Evolutionary conservation across 1,139 yeast species (phyloP), one percentile per base, ranked within the genome.

Genomic region (Suhomyces atakaporum): DNA sequence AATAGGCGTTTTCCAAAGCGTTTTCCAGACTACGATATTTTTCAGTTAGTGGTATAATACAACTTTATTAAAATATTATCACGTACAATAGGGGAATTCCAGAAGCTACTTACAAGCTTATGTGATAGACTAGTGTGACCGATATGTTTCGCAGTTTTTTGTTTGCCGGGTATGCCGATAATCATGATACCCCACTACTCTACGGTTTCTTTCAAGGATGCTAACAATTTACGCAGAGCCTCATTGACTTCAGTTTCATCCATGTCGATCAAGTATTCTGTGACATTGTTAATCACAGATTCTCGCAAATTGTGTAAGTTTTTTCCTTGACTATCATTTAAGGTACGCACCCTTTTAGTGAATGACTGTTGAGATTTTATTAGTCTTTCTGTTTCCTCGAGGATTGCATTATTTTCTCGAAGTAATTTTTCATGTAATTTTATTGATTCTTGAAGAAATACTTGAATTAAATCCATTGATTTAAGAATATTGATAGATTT

Each of bases 331-430:
- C 21, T 28, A 4, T 31, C 27, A 13, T 31, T 40, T 20, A 38
- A 33, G 20, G 40, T 36, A 21, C 38, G 21, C 4, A 44, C 35
- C 27, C 33, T 34, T 14, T 28, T 33, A 10, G 31, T 29, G 25
- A 36, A 40, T 5, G 33, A 33, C 27, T 36, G 39, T n/a, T 42
- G 46, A 15, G 39, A 32, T 18, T 27, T 25, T 8, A 44, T 33
- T 27, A 43, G 33, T 8, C 33, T 28, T 21, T 42, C 47, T n/a
- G 41, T 38, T 22, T 43, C 46, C 10, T 37, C 39, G 12, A 35
- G 18, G 9, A 38, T 16, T 8, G 12, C 25, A 10, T 21, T 21
- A 21, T 33, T 31, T 25, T 38, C 42, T 12, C 7, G 25, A 13
- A 24, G 15, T 16, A 38, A 25, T 11, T 24, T n/a, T 2, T 27